Base-by-base conservation (phyloP, 2,329 filamentous ascomycete genomes). In the Mycosphaerella arachidis region DNA sequence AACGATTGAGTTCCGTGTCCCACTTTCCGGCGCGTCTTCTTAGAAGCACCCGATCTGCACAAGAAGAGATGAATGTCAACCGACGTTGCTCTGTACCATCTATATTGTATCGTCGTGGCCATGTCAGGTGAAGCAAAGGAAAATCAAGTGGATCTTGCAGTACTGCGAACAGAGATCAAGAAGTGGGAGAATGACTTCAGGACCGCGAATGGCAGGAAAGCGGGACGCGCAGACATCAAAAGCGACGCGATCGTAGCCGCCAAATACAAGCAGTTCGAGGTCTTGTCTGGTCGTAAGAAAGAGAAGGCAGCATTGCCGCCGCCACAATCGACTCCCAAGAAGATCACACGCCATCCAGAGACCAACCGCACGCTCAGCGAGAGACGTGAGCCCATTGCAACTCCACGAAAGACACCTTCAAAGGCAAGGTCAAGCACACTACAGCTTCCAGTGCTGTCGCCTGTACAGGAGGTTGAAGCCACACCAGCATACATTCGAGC, bases 211-310 rank as follows among this genome's bases (percentile, higher is more conserved):
- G 78, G 76, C 33, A 82, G 80, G 64, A 92, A 91, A 77, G 87
- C 90, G 4, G 79, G 81, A 53, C 82, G 88, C 59, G 83, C 86
- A n/a, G 89, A 91, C 69, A 92, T 93, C 78, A 92, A 91, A 75
- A 80, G 82, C 55, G 86, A 90, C 67, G 81, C 83, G 6, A 81
- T 82, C 0, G 91, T 92, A 68, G 87, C 89, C 91, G 82, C 43
- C 27, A 53, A 33, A 40, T 33, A 29, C n/a, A 52, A 52, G 30
- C 27, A 20, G 10, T 52, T 31, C 27, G 30, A 52, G 16, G 16
- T 31, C 8, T 10, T 52, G 1, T n/a, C 50, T 16, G 50, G 50
- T 7, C 50, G 50, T 10, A 29, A 20, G 10, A 52, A 87, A 63
- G 81, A 85, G 67, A 79, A 84, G 50, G 75, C 86, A 60, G 73